phyloP scores from a whole-genome alignment of 495 filamentous ascomycete genomes.

The Penicillium alfredii region DNA sequence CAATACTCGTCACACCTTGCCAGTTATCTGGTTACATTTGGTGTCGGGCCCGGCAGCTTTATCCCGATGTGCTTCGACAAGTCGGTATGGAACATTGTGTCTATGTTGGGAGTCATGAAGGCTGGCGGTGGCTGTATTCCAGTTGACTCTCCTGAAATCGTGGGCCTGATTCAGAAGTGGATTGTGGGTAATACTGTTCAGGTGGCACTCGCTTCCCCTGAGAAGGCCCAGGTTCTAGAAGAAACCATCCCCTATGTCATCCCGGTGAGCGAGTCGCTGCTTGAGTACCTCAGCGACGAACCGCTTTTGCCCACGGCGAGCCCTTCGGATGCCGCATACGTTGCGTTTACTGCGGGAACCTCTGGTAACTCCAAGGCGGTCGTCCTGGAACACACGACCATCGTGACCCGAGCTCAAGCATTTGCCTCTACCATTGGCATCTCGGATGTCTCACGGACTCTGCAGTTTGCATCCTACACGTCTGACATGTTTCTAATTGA shows the following conservation, averaged over 20 bases:
- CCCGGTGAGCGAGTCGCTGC: constrained; percentile 30
- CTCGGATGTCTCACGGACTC: constrained; percentile 44
- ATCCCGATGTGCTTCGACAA: constrained; percentile 38
- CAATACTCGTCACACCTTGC: constrained; percentile 42
- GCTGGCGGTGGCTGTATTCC: constrained; percentile 43
- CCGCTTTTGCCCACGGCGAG: constrained; percentile 10
- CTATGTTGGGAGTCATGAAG: constrained; percentile 39
- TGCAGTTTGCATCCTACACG: constrained; percentile 51
- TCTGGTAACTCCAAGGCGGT: constrained; percentile 36
- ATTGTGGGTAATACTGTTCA: constrained; percentile 34
- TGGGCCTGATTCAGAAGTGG: constrained; percentile 30
- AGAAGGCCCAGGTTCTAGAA: constrained; percentile 32
- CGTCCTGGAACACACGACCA: constrained; percentile 33
- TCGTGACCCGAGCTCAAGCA: constrained; percentile 40
- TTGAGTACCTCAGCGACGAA: constrained; percentile 30
- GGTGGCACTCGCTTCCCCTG: constrained; percentile 40
- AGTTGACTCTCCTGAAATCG: constrained; percentile 18
- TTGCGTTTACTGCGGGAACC: constrained; percentile 51
- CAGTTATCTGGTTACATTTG: constrained; percentile 32
- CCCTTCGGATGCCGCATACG: constrained; percentile 35
- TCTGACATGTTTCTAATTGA: constrained; percentile 41
- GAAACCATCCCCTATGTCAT: constrained; percentile 37
- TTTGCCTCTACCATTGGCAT: constrained; percentile 44
- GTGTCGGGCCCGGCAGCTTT: constrained; percentile 32
- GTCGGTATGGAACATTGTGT: constrained; percentile 36